Percentiles rank a stretch among this genome's conserved stretches.
Evolutionary conservation across 129 eudicot species (phyloP).

Genomic region (Helianthus annuus): HanXRQr2.0-SUNRISE NC_035442.2:87459541-87460040

Average conservation of each 20-base stretch:
- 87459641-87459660: neutral
- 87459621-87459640: neutral
- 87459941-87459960: slow-evolving; percentile 67
- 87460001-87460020: neutral
- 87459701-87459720: too few relatives aligned
- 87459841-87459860: slow-evolving; percentile 2
- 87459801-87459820: slow-evolving; percentile 1
- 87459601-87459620: too few relatives aligned
- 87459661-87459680: neutral
- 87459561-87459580: too few relatives aligned
- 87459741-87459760: neutral
- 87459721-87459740: neutral
- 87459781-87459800: neutral
- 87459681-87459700: neutral
- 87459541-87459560: too few relatives aligned
- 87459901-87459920: slow-evolving; percentile 93
- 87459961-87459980: neutral
- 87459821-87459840: neutral
- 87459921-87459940: slow-evolving; percentile 80
- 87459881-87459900: slow-evolving; percentile 86
- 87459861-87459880: slow-evolving; percentile 75
- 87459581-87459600: too few relatives aligned
- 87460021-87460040: slow-evolving; percentile 87
- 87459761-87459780: neutral
- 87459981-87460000: neutral